Evolutionary conservation across 352 stramenopile genomes (phyloP).

Genomic region (Globisporangium orthogonon): DNA sequence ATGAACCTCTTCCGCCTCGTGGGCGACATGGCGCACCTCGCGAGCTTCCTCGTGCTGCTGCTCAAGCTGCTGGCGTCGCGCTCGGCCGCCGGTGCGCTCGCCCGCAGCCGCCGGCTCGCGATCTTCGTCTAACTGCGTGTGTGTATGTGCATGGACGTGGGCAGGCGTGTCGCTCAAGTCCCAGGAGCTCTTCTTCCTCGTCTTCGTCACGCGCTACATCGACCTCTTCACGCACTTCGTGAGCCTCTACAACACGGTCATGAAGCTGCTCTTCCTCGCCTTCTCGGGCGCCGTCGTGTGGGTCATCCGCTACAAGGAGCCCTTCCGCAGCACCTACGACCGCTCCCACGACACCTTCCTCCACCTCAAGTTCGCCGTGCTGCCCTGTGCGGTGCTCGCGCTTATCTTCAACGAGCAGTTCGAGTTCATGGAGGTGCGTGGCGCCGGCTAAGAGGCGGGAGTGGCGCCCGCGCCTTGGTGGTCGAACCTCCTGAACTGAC

Average conservation of each 20-base stretch:
- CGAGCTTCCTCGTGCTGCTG: constrained; percentile 98
- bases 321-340: constrained; percentile 97
- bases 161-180: constrained; percentile 97
- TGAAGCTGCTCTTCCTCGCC: constrained; percentile 98
- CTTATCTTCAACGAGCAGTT: constrained; percentile 94
- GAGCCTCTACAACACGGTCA: constrained; percentile 97
- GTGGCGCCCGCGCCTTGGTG: no score
- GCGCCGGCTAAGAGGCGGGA: not conserved
- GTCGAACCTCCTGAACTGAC: no score
- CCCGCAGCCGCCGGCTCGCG: not conserved
- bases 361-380: constrained; percentile 96
- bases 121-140: not conserved
- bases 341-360: constrained; percentile 99
- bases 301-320: constrained; percentile 95
- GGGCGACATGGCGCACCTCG: constrained; percentile 98
- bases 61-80: constrained; percentile 91
- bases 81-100: constrained; percentile 56
- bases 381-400: constrained; percentile 94
- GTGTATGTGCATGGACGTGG: not conserved
- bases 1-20: constrained; percentile 98
- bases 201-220: constrained; percentile 98
- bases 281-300: constrained; percentile 97
- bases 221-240: constrained; percentile 96
- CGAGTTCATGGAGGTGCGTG: constrained; percentile 74
- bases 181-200: constrained; percentile 98